Base-by-base conservation (phyloP, 2,329 filamentous ascomycete genomes). In the Fusarium ramigenum region DNA sequence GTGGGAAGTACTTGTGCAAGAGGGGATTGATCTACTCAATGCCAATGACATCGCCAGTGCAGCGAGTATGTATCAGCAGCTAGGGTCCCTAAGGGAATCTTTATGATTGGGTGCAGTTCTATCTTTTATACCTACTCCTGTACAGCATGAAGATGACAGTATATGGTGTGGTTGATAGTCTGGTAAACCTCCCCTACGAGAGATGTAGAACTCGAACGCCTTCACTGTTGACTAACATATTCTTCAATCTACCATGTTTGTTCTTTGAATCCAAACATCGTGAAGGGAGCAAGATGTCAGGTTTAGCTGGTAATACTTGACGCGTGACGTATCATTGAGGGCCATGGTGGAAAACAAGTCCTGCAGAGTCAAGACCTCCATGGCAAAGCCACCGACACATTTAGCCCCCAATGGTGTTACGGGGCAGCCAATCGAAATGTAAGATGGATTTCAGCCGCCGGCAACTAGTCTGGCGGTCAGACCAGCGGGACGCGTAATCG, bases 1-100 rank as follows among this genome's bases (percentile, higher is more conserved):
- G 1, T 61, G 47, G 58, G 37, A 30, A 9, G 14, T 25, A 44
- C 37, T 61, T 19, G 19, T 36, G 9, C 7, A 61, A 37, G 58
- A 61, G 32, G 58, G 47, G 2, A 61, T 61, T 23, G 10, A 21
- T 28, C 15, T 54, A 16, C 28, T 61, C 2, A 61, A 61, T 37
- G 23, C 58, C 21, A 37, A 54, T 36, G 30, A 61, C 19, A 30
- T 61, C 2, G 37, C 15, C 2, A 44, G 58, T 23, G 58, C 47
- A 11, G 58, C 58, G 16, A 30, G 18, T 23, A 42, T 36, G n/a
- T 23, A 44, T 54, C 34, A 11, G 9, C 25, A 54, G 18, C 18
- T 21, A 4, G 5, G 10, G 5, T 23, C n/a, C n/a, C 5, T 14
- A 9, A 43, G 30, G 7, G 36, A 54, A n/a, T 7, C 15, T 15